phyloP scores from a whole-genome alignment of 2,329 filamentous ascomycete genomes.

The Phaeomoniella chlamydospora region DNA sequence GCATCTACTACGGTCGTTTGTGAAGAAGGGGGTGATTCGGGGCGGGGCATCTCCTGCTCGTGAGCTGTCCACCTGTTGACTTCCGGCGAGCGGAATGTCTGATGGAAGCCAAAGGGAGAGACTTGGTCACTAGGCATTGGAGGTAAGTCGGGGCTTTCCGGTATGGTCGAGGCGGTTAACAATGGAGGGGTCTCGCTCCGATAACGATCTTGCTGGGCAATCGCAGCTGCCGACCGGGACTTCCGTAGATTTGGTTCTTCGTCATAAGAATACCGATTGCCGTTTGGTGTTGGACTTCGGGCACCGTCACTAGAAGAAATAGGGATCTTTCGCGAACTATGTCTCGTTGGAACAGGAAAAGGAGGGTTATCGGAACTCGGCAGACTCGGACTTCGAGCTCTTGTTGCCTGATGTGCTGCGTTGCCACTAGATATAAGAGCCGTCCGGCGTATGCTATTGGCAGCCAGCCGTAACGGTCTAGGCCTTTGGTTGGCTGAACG shows the following conservation, averaged over 20 bases:
- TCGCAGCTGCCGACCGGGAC: constrained; percentile 54
- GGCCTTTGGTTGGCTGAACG: constrained; percentile 5
- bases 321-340: constrained; percentile 67
- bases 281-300: constrained; percentile 56
- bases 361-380: constrained; percentile 46
- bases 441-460: constrained; percentile 52
- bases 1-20: constrained; percentile 80
- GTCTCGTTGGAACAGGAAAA: constrained; percentile 79
- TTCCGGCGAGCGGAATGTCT: constrained; percentile 9
- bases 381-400: constrained; percentile 36
- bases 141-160: constrained; percentile 57
- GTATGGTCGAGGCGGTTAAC: constrained; percentile 51
- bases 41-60: constrained; percentile 11
- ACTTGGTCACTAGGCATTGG: constrained; percentile 62
- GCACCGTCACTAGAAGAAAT: constrained; percentile 60
- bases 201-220: constrained; percentile 24
- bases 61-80: constrained; percentile 6
- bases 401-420: constrained; percentile 49
- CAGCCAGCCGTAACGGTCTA: constrained; percentile 22
- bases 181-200: constrained; percentile 30
- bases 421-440: constrained; percentile 71
- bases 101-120: constrained; percentile 3
- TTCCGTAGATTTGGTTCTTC: constrained; percentile 57
- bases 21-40: constrained; percentile 40
- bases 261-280: constrained; percentile 39